A percentile compares a stretch with the other conserved stretches of the same genome.
phyloP scores from a whole-genome alignment of 2,329 filamentous ascomycete species.

The Ceratocystis smalleyi region DNA sequence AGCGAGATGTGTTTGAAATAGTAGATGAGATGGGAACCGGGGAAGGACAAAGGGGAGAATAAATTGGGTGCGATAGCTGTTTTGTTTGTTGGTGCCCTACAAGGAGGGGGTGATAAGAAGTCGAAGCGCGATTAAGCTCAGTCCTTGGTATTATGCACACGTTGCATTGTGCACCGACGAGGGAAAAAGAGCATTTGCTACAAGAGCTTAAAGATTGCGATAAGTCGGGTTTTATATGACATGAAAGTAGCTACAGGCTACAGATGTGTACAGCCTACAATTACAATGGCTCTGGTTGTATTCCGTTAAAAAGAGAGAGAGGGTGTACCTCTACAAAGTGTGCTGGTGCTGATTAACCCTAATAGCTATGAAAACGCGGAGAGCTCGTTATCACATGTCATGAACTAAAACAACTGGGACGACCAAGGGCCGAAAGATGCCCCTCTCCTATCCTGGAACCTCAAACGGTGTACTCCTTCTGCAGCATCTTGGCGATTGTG shows the following conservation, averaged over 20 bases:
- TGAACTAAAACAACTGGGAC: neutral
- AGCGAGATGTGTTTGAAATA: neutral
- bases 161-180: no score
- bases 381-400: neutral
- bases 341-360: neutral
- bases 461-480: slow-evolving; percentile 43
- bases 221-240: no score
- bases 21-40: neutral
- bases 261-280: no score
- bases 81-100: neutral
- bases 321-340: neutral
- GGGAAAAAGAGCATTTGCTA: no score
- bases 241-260: no score
- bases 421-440: neutral
- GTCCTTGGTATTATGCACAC: neutral
- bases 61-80: neutral
- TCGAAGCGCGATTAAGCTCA: neutral
- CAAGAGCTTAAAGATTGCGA: no score
- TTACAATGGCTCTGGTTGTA: no score
- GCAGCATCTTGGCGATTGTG: slow-evolving; percentile 47
- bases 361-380: neutral
- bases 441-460: neutral
- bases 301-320: no score
- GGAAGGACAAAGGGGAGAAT: neutral
- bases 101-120: neutral